A percentile compares a stretch with the other conserved stretches of the same genome.
Evolutionary conservation across 176 grass and related monocot species (phyloP).

Genomic region (Cenchrus americanus): DNA sequence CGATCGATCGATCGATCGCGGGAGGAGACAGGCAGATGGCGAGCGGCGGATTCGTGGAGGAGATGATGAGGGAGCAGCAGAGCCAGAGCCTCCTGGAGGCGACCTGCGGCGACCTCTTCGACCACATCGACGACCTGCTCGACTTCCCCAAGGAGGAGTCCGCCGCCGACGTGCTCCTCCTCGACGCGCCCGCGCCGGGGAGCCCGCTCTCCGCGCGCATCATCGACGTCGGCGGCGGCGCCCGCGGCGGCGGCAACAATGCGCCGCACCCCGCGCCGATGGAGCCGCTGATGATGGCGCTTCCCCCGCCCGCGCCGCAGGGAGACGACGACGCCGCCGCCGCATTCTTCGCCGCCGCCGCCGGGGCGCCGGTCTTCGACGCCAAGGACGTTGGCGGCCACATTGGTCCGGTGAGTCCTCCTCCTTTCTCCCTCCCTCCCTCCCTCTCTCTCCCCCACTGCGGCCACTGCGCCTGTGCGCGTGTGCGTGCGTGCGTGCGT

Average conservation of each 20-base stretch:
- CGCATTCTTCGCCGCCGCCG: constrained; percentile 35
- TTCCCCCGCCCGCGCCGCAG: neutral
- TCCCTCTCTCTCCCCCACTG: neutral
- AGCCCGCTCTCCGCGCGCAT: constrained; percentile 56
- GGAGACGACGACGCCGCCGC: constrained; percentile 25
- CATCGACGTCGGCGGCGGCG: constrained; percentile 40
- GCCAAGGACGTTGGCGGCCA: constrained; percentile 54
- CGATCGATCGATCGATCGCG: neutral
- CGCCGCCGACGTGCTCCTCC: constrained; percentile 65
- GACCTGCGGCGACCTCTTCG: constrained; percentile 72
- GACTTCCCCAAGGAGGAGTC: constrained; percentile 85
- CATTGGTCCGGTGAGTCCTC: constrained; percentile 60
- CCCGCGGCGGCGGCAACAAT: neutral
- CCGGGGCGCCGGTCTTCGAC: constrained; percentile 7
- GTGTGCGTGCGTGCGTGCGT: neutral
- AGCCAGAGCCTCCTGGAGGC: constrained; percentile 67
- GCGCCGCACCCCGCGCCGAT: neutral
- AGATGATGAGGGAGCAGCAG: constrained; percentile 69
- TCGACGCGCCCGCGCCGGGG: constrained; percentile 57
- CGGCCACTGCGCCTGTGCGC: neutral
- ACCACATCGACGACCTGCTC: constrained; percentile 93
- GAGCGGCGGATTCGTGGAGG: constrained; percentile 53
- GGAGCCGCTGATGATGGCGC: constrained; percentile 29
- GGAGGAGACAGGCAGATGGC: constrained; percentile 29
- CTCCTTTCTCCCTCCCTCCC: no score